Evolutionary conservation across 768 basidiomycete species (phyloP).

Genomic region (Boletus rubroflammeus): DNA sequence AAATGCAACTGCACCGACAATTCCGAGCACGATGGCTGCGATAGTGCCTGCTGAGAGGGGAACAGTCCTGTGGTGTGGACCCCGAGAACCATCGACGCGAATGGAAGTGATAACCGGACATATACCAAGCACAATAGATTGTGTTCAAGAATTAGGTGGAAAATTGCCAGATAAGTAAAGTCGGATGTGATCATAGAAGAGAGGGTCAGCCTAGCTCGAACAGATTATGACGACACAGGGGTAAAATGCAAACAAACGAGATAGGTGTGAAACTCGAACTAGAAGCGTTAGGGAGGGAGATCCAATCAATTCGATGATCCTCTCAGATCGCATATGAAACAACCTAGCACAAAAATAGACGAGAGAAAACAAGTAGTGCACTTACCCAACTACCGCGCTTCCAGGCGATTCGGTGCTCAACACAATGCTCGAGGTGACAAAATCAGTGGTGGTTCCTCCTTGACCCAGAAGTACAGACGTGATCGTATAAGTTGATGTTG

Average conservation of each 20-base stretch:
- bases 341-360: neutral
- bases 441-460: slow-evolving; percentile 13
- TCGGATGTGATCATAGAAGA: slow-evolving; percentile 14
- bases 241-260: slow-evolving; percentile 10
- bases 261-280: neutral
- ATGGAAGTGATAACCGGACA: slow-evolving; percentile 1
- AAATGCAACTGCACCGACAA: slow-evolving; percentile 26
- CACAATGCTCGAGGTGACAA: slow-evolving; percentile 18
- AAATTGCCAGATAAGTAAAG: slow-evolving; percentile 8
- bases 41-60: slow-evolving; percentile 24
- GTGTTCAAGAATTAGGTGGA: slow-evolving; percentile 2
- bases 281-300: slow-evolving; percentile 1
- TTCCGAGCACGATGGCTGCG: slow-evolving; percentile 23
- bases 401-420: slow-evolving; percentile 23
- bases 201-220: slow-evolving; percentile 15
- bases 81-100: slow-evolving; percentile 3
- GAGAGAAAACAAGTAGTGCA: neutral
- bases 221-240: slow-evolving; percentile 19
- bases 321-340: slow-evolving; percentile 8
- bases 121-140: slow-evolving; percentile 2
- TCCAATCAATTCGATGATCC: slow-evolving; percentile 6
- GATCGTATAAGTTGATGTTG: slow-evolving; percentile 20
- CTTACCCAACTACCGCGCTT: slow-evolving; percentile 15
- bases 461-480: slow-evolving; percentile 16
- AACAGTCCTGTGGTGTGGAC: slow-evolving; percentile 4